Evolutionary conservation across 2,329 filamentous ascomycete species (phyloP).

Genomic region (Fusarium subglutinans): DNA sequence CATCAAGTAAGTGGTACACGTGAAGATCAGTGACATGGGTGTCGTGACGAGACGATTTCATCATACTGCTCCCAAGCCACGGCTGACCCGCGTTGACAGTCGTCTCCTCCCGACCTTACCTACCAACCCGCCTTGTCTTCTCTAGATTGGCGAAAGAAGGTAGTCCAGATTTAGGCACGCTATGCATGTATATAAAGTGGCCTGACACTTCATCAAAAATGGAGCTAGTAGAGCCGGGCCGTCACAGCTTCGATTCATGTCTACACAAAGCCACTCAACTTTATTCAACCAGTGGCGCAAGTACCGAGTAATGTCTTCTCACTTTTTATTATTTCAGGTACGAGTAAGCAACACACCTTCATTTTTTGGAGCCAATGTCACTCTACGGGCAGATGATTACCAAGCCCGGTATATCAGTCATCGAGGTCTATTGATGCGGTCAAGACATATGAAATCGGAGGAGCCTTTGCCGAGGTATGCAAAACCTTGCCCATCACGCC

Average conservation of each 20-base stretch:
- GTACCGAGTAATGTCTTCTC: neutral
- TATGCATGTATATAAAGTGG: neutral
- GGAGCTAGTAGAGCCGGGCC: neutral
- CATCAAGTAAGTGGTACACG: neutral
- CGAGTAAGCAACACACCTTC: neutral
- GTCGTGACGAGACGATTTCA: neutral
- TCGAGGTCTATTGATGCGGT: neutral
- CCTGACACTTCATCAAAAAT: rapidly evolving
- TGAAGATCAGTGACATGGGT: neutral
- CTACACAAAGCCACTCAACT: neutral
- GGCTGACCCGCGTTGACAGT: neutral
- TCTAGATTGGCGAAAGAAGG: neutral
- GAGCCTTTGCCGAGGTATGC: neutral
- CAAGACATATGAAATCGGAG: neutral
- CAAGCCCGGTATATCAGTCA: neutral
- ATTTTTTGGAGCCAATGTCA: rapidly evolving
- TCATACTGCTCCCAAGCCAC: neutral
- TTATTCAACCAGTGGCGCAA: neutral
- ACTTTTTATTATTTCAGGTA: neutral
- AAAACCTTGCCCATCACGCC: neutral
- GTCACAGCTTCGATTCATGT: neutral
- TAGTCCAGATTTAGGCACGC: too few relatives aligned
- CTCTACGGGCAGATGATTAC: neutral
- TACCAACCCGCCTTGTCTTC: too few relatives aligned
- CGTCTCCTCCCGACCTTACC: neutral